Base-by-base conservation (phyloP, 805 yeast species). In the Teunomyces gatunensis region DNA sequence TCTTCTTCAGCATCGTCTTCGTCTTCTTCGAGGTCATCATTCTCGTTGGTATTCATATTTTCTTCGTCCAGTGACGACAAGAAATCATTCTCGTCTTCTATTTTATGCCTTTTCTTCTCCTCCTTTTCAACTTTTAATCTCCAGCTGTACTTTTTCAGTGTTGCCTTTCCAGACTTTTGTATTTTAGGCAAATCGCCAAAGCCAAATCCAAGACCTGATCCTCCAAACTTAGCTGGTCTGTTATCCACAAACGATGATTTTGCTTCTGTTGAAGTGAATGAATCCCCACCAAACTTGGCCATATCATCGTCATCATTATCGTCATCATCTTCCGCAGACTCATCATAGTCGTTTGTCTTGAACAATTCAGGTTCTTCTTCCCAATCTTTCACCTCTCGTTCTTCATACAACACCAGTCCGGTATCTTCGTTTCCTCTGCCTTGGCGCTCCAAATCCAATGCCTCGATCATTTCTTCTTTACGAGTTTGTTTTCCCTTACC, bases 401-500 rank as follows among this genome's bases (percentile, higher is more conserved):
- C 83, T 62, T 88, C 95, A 59, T 86, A 88, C 25, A 88, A 64
- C 17, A 88, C 73, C 18, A 78, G 84, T 42, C 69, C 74, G 0
- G 89, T 84, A 30, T 68, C 64, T 1, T 83, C 89, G 60, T 78
- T 80, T 1, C 79, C 85, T 49, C 85, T 72, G 1, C 96, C 96
- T 58, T 81, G 83, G 49, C 75, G 74, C 58, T 89, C 96, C 35
- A 84, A 67, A 45, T 78, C 78, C 47, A 88, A 61, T 0, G 96
- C 96, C 58, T 87, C 92, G n/a, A 77, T 67, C 67, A 89, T 77
- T 50, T 78, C 80, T 58, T 87, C 91, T 45, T 73, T 77, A 53
- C 78, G 80, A 1, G 96, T 87, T 52, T 77, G 81, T 44, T 71
- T 74, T 11, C 90, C 92, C 12, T 80, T 77, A 43, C 98, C 98